phyloP scores from a whole-genome alignment of 2,329 filamentous ascomycete species.

The Blastomyces silverae region DNA sequence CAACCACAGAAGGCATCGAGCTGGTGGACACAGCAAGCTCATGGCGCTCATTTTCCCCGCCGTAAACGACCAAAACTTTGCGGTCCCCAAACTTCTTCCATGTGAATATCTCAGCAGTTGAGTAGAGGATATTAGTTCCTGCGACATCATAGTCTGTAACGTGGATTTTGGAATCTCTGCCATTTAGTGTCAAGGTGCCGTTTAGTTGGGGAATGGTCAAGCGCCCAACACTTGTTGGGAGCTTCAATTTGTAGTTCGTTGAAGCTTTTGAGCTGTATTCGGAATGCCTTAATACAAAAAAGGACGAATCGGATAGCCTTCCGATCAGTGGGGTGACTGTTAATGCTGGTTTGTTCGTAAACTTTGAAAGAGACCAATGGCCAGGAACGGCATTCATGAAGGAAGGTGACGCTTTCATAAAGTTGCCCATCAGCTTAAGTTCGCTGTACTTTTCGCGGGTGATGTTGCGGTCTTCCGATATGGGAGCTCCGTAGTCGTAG shows the following conservation, averaged over 20 bases:
- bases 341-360: constrained; percentile 45
- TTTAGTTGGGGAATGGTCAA: constrained; percentile 39
- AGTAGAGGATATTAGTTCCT: constrained; percentile 39
- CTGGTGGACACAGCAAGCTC: constrained; percentile 35
- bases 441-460: constrained; percentile 71
- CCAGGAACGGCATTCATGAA: constrained; percentile 58
- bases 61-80: constrained; percentile 44
- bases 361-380: constrained; percentile 39
- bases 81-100: constrained; percentile 54
- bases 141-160: constrained; percentile 39
- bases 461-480: constrained; percentile 63
- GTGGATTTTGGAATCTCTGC: constrained; percentile 42
- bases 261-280: constrained; percentile 55
- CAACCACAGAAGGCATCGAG: constrained; percentile 27
- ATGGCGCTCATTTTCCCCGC: constrained; percentile 36
- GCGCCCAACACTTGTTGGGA: constrained; percentile 42
- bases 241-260: constrained; percentile 56
- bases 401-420: constrained; percentile 63
- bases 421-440: constrained; percentile 68
- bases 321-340: constrained; percentile 57
- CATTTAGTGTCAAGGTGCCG: constrained; percentile 35
- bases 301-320: constrained; percentile 49
- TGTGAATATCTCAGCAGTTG: constrained; percentile 42
- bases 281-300: constrained; percentile 62
- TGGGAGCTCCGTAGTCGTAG: constrained; percentile 57